phyloP scores from a whole-genome alignment of 2,329 filamentous ascomycete species.

The Tolypocladium tundrense region DNA sequence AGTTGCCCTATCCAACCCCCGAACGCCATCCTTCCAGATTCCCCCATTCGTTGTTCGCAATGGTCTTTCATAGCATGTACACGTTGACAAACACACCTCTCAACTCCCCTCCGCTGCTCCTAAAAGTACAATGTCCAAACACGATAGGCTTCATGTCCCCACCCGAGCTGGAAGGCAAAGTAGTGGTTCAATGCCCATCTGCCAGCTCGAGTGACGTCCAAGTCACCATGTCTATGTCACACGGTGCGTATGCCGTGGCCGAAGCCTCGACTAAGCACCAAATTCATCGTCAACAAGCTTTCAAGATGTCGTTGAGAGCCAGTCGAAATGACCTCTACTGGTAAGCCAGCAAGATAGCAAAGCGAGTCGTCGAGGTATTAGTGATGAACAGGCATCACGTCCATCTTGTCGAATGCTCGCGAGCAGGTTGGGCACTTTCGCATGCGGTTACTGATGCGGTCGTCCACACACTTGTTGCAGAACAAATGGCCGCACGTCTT shows the following conservation, averaged over 20 bases:
- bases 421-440: conserved; percentile 94
- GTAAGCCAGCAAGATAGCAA: not conserved
- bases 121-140: conserved; percentile 17
- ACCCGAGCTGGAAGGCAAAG: not conserved
- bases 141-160: conserved; percentile 1
- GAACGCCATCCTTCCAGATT: conserved; percentile 2
- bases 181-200: not conserved
- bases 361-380: conserved; percentile 9
- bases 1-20: conserved; percentile 10
- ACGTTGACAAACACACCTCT: conserved; percentile 7
- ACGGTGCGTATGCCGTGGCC: not conserved
- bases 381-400: conserved; percentile 66
- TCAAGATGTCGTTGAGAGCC: conserved; percentile 1
- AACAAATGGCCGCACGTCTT: conserved; percentile 94
- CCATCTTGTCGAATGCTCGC: conserved; percentile 80
- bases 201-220: not conserved
- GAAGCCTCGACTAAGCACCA: not conserved
- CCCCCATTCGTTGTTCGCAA: not conserved
- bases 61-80: conserved; percentile 10
- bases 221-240: not conserved
- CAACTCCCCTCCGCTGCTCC: conserved; percentile 3
- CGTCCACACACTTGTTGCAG: conserved; percentile 82
- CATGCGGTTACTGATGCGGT: conserved; percentile 79
- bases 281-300: not conserved
- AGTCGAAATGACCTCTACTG: not conserved